Percentiles rank a stretch among this genome's conserved stretches.
Evolutionary conservation across 176 grass and related monocot genomes (phyloP).

Genomic region (Zoysia pacifica): DNA sequence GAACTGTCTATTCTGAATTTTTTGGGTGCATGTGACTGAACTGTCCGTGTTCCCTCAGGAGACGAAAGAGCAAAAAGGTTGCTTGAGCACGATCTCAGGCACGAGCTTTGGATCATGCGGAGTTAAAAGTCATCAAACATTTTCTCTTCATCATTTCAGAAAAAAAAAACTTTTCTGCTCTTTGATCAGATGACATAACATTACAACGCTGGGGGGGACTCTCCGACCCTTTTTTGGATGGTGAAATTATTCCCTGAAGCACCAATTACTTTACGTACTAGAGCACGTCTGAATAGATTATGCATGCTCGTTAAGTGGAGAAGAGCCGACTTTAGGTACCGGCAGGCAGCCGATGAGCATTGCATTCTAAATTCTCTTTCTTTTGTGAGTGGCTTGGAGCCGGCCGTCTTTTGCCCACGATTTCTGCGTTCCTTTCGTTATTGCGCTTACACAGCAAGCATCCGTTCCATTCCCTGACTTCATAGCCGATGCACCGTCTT

Average conservation of each 20-base stretch:
- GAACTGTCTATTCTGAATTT: no score
- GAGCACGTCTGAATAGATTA: not conserved
- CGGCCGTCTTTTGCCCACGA: conserved; percentile 22
- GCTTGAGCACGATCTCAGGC: not conserved
- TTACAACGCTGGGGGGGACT: not conserved
- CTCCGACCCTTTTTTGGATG: not conserved
- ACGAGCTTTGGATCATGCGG: not conserved
- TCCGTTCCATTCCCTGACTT: not conserved
- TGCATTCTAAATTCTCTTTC: no score
- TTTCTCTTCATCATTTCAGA: not conserved
- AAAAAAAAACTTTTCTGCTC: not conserved
- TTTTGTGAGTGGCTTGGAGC: no score
- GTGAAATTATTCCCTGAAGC: conserved; percentile 41
- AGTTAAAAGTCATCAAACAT: not conserved
- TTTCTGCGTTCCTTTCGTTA: conserved; percentile 9
- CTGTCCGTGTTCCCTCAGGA: not conserved
- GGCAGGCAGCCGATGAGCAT: not conserved
- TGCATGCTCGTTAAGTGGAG: conserved; percentile 6
- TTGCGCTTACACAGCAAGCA: not conserved
- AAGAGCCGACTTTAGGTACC: conserved; percentile 22
- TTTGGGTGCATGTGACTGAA: not conserved
- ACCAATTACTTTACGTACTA: not conserved
- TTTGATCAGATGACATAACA: not conserved
- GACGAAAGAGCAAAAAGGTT: not conserved
- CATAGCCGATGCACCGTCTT: not conserved